Base-by-base conservation (phyloP, 2,329 filamentous ascomycete species). In the Alternaria angustiovoidea region DNA sequence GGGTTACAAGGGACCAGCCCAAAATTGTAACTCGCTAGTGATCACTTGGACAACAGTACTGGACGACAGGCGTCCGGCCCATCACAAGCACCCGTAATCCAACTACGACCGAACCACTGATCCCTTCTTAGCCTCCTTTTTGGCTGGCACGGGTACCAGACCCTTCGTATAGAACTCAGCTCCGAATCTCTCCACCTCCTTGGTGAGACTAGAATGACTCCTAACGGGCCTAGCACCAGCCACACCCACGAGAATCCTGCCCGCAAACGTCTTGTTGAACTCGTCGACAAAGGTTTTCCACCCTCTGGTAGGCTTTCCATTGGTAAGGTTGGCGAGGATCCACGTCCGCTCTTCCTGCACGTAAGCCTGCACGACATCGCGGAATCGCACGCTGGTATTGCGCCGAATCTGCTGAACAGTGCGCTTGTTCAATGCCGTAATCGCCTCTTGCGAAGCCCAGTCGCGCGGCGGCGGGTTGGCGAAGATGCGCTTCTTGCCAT, bases 371-470 rank as follows among this genome's bases (percentile, higher is more conserved):
- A 74, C 73, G 1, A 67, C 66, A 20, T 62, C 59, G 7, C 73
- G 64, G 59, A 73, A 75, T 1, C 70, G 62, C 1, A 72, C 65
- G 4, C 54, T 48, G 5, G 69, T 75, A 57, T 71, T 70, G 55
- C 71, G 73, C 4, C 71, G 71, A n/a, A 74, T 72, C 53, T 75
- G 71, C 61, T 75, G 71, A 4, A 69, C 68, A 24, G 66, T 67
- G 49, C 71, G 71, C 65, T 75, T 75, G 59, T 74, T 75, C 22
- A 74, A 69, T 16, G 61, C 59, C 1, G 68, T 68, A 47, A 73
- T 67, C 26, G 69, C 71, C 14, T 63, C 64, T 43, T 75, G 71
- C 43, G 65, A 53, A 28, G 57, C 63, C 71, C 73, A 75, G 51
- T 73, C 66, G 41, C 65, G 69, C 1, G 73, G 73, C 0, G 73